Conservation (phyloP, 2,329 filamentous ascomycete genomes). For the Clathrospora elynae region DNA sequence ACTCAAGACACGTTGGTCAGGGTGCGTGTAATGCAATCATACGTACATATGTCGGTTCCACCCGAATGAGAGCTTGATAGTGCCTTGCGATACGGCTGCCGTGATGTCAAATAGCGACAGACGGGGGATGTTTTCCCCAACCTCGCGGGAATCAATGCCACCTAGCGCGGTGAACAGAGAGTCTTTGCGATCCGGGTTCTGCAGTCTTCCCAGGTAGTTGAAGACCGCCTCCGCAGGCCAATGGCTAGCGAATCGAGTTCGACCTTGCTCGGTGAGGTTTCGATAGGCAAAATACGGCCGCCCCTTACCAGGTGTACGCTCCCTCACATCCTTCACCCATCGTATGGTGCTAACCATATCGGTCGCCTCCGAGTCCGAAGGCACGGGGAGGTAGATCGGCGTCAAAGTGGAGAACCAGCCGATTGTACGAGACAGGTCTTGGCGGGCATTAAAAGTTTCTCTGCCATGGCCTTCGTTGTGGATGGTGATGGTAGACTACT, state of each 20-base stretch:
- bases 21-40: not conserved
- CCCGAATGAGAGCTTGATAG: constrained; percentile 40
- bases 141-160: constrained; percentile 29
- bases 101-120: constrained; percentile 42
- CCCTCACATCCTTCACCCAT: constrained; percentile 42
- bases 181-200: constrained; percentile 40
- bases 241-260: constrained; percentile 33
- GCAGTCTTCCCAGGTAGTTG: constrained; percentile 42
- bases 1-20: too few species aligned
- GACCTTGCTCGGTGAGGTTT: constrained; percentile 32
- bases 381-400: constrained; percentile 35
- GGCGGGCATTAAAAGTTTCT: constrained; percentile 52
- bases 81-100: constrained; percentile 36
- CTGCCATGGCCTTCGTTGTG: constrained; percentile 58
- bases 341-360: constrained; percentile 40
- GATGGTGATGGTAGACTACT: constrained; percentile 46
- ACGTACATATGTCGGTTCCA: constrained; percentile 38
- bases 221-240: constrained; percentile 44
- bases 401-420: constrained; percentile 57
- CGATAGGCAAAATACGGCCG: constrained; percentile 41
- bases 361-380: constrained; percentile 30
- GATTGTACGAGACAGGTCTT: constrained; percentile 57
- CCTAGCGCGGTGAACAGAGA: constrained; percentile 31
- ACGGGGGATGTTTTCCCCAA: constrained; percentile 35
- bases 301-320: constrained; percentile 40